Evolutionary conservation across 768 basidiomycete genomes (phyloP), one percentile per base, ranked within the genome.

Genomic region (Psilocybe azurescens): DNA sequence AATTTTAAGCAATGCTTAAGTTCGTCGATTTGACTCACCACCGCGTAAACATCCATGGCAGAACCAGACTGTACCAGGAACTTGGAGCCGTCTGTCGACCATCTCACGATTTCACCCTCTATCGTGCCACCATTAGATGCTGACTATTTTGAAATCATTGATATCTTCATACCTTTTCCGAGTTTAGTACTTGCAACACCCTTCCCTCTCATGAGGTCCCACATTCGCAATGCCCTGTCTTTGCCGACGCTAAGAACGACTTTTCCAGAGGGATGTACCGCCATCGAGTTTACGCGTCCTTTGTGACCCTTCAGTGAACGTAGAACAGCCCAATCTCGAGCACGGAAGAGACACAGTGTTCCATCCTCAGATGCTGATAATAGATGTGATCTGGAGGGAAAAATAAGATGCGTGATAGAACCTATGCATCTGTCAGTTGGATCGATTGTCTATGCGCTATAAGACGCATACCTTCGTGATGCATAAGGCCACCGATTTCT

Each of bases 121-220:
- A 68, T 0, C 66, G 58, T 16, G 24, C 29, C 36, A 54, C 50
- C 28, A 44, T 64, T 11, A 60, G 39, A 51, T 39, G 41, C 20
- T 38, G 18, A 30, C 3, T 6, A 65, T 14, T 8, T 29, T 24
- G 16, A 9, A 49, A 39, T 29, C 8, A 7, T 46, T 18, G 4
- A 39, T 9, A 16, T 29, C 44, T 24, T 13, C 82, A 58, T 62
- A 93, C 95, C 95, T 78, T 89, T 91, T 20, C 94, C 93, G 5
- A 99, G 75, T 72, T 96, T 95, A 50, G 87, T 90, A 73, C 95
- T 94, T 6, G 94, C 94, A 10, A 87, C 87, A 3, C 94, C 93
- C 73, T 91, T 90, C 0, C 97, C 97, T 49, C 96, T 81, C 93
- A 98, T 96, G 53, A 99, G 79, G 80, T 99, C 97, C 97, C 97